These are phyloP conservation scores for Mycena rebaudengoi DNA, from an alignment of 768 basidiomycete genomes.

Conservation along the genomic window DNA sequence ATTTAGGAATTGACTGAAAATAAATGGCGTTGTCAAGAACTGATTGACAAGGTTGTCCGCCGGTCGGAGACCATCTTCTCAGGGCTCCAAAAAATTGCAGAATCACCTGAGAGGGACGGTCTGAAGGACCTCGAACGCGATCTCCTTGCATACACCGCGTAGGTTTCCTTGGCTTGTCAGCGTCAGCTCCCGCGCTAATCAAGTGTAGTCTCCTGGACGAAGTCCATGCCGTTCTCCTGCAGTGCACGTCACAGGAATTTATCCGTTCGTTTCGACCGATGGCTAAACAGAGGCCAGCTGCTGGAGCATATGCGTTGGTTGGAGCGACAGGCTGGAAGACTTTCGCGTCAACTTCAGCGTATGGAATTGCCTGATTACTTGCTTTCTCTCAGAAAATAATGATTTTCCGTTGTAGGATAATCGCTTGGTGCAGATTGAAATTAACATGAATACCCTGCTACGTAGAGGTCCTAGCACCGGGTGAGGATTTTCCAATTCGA, in stretches of 20 bases:
- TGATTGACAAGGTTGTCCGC: conserved; percentile 24
- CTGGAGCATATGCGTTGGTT: conserved; percentile 24
- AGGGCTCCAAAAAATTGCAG: conserved; percentile 13
- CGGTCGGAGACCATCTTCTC: conserved; percentile 21
- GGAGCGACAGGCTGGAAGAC: conserved; percentile 26
- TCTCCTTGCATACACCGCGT: conserved; percentile 18
- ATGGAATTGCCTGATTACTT: neutral
- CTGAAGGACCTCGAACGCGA: conserved; percentile 23
- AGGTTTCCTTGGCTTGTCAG: neutral
- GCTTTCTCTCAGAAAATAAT: neutral
- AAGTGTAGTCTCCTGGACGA: conserved; percentile 7
- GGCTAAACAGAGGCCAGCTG: conserved; percentile 22
- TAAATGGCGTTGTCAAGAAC: conserved; percentile 27
- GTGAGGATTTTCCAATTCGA: conserved; percentile 2
- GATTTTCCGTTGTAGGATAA: conserved; percentile 19
- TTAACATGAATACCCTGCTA: conserved; percentile 25
- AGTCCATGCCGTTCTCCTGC: conserved; percentile 13
- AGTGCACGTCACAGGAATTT: conserved; percentile 23
- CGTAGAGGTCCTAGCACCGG: conserved; percentile 2
- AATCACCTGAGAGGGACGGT: conserved; percentile 17
- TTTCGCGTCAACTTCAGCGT: conserved; percentile 28
- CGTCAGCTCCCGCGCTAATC: neutral
- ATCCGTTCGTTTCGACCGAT: conserved; percentile 18
- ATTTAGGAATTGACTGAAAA: conserved; percentile 23
- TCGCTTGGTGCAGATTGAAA: conserved; percentile 21